Evolutionary conservation across 2,329 filamentous ascomycete species (phyloP), one percentile per base, ranked within the genome.

Genomic region (Cadophora sp.): DNA sequence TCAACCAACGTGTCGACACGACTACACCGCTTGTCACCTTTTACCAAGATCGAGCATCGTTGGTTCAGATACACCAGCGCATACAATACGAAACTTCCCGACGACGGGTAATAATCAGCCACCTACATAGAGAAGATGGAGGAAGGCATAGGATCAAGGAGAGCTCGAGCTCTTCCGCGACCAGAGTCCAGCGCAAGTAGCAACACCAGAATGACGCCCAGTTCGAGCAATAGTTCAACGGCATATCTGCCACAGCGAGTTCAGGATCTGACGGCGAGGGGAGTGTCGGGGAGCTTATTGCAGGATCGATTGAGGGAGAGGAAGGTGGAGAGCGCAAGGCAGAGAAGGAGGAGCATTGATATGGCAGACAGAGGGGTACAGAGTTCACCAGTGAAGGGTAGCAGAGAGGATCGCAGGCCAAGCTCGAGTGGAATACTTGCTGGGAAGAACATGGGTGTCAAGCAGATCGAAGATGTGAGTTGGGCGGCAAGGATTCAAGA

Each of bases 381-480:
- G 40, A 78, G 76, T 66, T 78, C 77, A 14, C 77, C 77, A 4
- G 69, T 73, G 4, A 73, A 69, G 61, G 71, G 60, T n/a, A 60
- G 31, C 19, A 59, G 65, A 56, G 63, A 37, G n/a, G 75, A 77
- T 53, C 68, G 72, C 40, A 73, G 75, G 59, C 75, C 77, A 50
- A 76, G 72, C 46, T 76, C 75, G 3, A 74, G 73, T 70, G 73
- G 73, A 9, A 60, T 74, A 24, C 66, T 65, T 26, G 60, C 64
- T 12, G 69, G 84, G 71, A 87, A 84, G 71, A 83, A 83, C 4
- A 82, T 91, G 78, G 89, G 89, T 1, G 80, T 88, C 7, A 89
- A 90, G 75, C 89, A 92, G 73, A 89, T 91, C 81, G 90, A 92
- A 77, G 83, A 88, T 80, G 87, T 89, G 79, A 66, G 82, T 69